Conservation (phyloP, 2,329 filamentous ascomycete species). For the Sporothrix euskadiensis region DNA sequence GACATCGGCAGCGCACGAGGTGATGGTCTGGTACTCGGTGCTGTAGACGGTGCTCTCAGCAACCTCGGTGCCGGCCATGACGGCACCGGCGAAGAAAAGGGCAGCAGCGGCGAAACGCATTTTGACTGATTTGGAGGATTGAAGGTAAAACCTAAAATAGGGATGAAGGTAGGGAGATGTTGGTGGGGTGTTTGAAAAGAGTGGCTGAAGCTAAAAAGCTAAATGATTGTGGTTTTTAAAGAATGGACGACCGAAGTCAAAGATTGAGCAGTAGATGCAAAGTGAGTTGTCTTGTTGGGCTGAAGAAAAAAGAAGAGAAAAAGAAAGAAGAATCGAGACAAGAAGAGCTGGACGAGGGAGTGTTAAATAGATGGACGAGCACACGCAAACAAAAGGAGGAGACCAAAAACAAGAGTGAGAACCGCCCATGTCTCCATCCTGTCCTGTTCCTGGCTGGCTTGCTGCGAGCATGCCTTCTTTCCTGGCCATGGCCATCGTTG, state of each 20-base stretch:
- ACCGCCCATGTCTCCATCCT: neutral
- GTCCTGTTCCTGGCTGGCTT: slow-evolving; percentile 13
- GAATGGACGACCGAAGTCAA: slow-evolving; percentile 49
- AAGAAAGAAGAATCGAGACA: slow-evolving; percentile 29
- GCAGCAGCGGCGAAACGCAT: slow-evolving; percentile 62
- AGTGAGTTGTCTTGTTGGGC: slow-evolving; percentile 40
- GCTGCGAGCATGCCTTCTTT: neutral
- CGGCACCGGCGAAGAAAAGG: slow-evolving; percentile 52
- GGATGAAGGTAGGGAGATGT: slow-evolving; percentile 29
- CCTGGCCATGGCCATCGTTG: neutral
- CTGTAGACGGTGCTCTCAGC: slow-evolving; percentile 53
- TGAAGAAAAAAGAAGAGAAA: slow-evolving; percentile 39
- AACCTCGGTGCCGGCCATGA: slow-evolving; percentile 38
- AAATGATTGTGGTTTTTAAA: slow-evolving; percentile 37
- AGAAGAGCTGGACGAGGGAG: slow-evolving; percentile 30
- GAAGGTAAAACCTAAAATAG: slow-evolving; percentile 19
- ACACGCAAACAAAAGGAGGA: neutral
- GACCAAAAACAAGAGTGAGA: neutral
- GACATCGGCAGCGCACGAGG: slow-evolving; percentile 57
- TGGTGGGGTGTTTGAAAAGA: slow-evolving; percentile 35
- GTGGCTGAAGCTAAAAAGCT: slow-evolving; percentile 35
- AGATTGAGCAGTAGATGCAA: slow-evolving; percentile 37
- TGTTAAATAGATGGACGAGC: slow-evolving; percentile 40
- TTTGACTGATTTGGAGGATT: slow-evolving; percentile 47
- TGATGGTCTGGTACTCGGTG: slow-evolving; percentile 62